Conservation (phyloP, 768 basidiomycete species). For the Hygrocybe coccinea region DNA sequence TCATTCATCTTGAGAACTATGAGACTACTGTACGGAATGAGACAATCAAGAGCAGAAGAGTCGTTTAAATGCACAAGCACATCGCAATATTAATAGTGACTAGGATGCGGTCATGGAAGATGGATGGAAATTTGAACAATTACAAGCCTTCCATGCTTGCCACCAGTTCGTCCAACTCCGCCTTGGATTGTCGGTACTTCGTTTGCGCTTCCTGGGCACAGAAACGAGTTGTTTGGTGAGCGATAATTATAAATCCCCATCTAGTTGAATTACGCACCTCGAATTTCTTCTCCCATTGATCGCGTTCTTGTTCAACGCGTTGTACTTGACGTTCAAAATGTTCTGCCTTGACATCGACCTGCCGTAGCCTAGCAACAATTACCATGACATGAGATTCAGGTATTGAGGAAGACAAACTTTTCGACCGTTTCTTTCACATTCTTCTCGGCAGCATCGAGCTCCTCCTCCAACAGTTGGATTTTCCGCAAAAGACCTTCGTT, state of each 20-base stretch:
- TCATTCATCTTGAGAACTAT: neutral
- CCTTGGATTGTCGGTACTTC: slow-evolving; percentile 71
- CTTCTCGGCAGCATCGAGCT: slow-evolving; percentile 93
- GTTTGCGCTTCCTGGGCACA: slow-evolving; percentile 56
- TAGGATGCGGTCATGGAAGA: neutral
- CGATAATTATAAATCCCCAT: neutral
- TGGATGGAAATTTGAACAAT: slow-evolving; percentile 19
- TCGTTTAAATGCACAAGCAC: neutral
- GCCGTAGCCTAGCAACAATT: slow-evolving; percentile 62
- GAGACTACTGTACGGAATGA: neutral
- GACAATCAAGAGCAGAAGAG: neutral
- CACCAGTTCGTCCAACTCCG: slow-evolving; percentile 81
- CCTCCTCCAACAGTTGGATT: slow-evolving; percentile 88
- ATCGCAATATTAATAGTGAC: neutral
- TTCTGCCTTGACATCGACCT: slow-evolving; percentile 98
- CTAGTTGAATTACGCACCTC: slow-evolving; percentile 53
- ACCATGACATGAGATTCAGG: slow-evolving; percentile 7
- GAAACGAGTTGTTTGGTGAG: neutral
- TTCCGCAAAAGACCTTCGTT: slow-evolving; percentile 77
- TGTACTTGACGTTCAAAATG: slow-evolving; percentile 92
- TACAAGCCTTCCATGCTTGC: slow-evolving; percentile 67
- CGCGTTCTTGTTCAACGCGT: slow-evolving; percentile 85
- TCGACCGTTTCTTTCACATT: slow-evolving; percentile 94
- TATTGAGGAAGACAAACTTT: slow-evolving; percentile 57
- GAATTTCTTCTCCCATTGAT: slow-evolving; percentile 90